Evolutionary conservation across 1,284 basidiomycete genomes (phyloP), one percentile per base, ranked within the genome.

Genomic region (Chalciporus sp.): DNA sequence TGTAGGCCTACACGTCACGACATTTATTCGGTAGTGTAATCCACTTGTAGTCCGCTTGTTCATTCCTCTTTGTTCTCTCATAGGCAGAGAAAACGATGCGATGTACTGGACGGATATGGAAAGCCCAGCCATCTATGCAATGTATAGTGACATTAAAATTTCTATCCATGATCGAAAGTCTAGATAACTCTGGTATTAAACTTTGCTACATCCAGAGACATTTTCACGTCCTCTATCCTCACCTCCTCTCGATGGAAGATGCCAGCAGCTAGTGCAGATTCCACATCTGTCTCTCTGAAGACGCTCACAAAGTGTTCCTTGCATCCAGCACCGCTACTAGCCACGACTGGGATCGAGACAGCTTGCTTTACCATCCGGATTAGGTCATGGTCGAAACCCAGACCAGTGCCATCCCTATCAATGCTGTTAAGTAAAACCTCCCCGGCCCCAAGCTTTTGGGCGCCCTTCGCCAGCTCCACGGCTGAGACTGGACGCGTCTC

Each of bases 351-450:
- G 57, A 99, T 96, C 41, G 79, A 78, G 19, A 98, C 94, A 37
- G 77, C 81, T 47, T 73, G 72, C 64, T 88, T 88, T 50, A 99
- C 88, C 54, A 95, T 78, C 26, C 80, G 76, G 54, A 99, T 74
- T 20, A 99, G 77, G 60, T 92, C 91, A 40, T 90, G 74, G 74
- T 99, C 97, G 68, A 98, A 99, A 11, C 97, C 97, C 47, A 84
- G 80, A 45, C 95, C 94, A 0, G 91, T 92, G 3, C 97, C 97
- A 68, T 99, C 97, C 57, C 94, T 82, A 73, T 99, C 97, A 64
- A 99, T 98, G 70, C 90, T 94, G 76, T 99, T 99, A 56, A 99
- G 79, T 51, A 99, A 73, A 55, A 99, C 85, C 74, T 99, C 97
- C 6, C 97, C 97, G 0, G 97, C 95, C 1, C 97, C 97, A 17